Percentiles rank a stretch among this genome's conserved stretches.
phyloP scores from a whole-genome alignment of 2,329 filamentous ascomycete genomes.

The Fusarium cyanostomum region DNA sequence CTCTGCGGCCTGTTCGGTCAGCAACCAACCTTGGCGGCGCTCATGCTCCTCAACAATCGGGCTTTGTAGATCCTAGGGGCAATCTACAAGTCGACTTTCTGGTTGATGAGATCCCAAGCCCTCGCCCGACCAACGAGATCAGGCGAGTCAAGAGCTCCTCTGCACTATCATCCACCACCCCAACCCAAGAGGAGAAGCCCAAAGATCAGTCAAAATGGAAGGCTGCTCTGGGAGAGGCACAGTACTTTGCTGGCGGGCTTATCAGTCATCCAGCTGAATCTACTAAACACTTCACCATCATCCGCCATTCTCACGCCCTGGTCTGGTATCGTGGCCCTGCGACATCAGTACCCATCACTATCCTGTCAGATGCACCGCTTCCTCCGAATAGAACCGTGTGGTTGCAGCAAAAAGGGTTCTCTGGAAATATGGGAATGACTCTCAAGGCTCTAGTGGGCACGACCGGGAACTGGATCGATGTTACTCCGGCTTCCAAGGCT shows the following conservation, averaged over 20 bases:
- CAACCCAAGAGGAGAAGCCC: constrained; percentile 18
- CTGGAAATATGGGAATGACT: constrained; percentile 74
- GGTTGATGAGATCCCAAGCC: constrained; percentile 36
- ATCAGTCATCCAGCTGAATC: constrained; percentile 71
- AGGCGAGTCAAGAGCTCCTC: constrained; percentile 48
- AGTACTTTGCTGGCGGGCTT: constrained; percentile 72
- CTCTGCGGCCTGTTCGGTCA: constrained; percentile 39
- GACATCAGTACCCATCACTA: constrained; percentile 71
- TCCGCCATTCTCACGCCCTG: constrained; percentile 71
- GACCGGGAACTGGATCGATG: constrained; percentile 71
- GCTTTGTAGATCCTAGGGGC: constrained; percentile 29
- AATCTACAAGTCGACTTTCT: constrained; percentile 38
- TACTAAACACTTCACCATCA: constrained; percentile 71
- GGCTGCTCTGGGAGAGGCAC: constrained; percentile 64
- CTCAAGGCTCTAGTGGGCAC: constrained; percentile 70
- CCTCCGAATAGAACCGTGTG: constrained; percentile 69
- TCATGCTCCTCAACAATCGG: constrained; percentile 35
- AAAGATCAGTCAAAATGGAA: constrained; percentile 53
- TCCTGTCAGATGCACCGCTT: constrained; percentile 68
- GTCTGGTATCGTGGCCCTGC: constrained; percentile 73
- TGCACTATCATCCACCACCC: constrained; percentile 33
- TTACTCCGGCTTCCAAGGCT: constrained; percentile 66
- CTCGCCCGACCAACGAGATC: constrained; percentile 37
- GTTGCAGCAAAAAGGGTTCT: constrained; percentile 74
- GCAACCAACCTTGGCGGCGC: constrained; percentile 40